Percentiles rank a stretch among this genome's conserved stretches.
Evolutionary conservation across 495 filamentous ascomycete species (phyloP).

Genomic region (Penicillium fimorum): DNA sequence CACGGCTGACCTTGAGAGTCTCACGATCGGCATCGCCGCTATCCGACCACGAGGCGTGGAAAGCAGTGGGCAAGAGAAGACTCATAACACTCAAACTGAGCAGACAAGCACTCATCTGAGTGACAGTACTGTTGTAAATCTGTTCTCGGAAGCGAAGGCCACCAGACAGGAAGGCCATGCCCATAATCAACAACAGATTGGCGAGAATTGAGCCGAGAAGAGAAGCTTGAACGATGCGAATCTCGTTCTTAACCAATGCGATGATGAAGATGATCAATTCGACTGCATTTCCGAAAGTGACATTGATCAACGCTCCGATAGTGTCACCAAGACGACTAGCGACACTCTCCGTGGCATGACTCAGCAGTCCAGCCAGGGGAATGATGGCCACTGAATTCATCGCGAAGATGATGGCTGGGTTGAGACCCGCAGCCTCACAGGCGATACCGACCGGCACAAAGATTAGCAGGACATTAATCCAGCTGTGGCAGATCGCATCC

Average conservation of each 20-base stretch:
- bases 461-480: slow-evolving; percentile 74
- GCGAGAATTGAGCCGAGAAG: slow-evolving; percentile 84
- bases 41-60: slow-evolving; percentile 80
- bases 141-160: slow-evolving; percentile 87
- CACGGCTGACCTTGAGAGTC: slow-evolving; percentile 81
- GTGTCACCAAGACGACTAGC: slow-evolving; percentile 76
- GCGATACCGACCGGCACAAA: slow-evolving; percentile 80
- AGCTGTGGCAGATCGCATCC: slow-evolving; percentile 54
- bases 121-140: slow-evolving; percentile 93
- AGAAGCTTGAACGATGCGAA: slow-evolving; percentile 85
- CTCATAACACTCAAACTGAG: slow-evolving; percentile 87
- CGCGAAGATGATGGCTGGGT: slow-evolving; percentile 61
- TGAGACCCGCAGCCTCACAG: slow-evolving; percentile 51
- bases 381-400: slow-evolving; percentile 84
- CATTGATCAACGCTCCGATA: slow-evolving; percentile 77
- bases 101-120: slow-evolving; percentile 91
- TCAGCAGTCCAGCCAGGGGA: slow-evolving; percentile 75
- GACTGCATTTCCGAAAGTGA: slow-evolving; percentile 87
- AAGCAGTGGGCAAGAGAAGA: slow-evolving; percentile 81
- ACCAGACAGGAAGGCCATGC: slow-evolving; percentile 85
- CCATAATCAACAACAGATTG: slow-evolving; percentile 83
- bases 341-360: slow-evolving; percentile 78
- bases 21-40: slow-evolving; percentile 58
- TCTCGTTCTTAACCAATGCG: slow-evolving; percentile 60
- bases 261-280: slow-evolving; percentile 79